Base-by-base conservation (phyloP, 2,329 filamentous ascomycete genomes). In the Tympanopsis confertula region DNA sequence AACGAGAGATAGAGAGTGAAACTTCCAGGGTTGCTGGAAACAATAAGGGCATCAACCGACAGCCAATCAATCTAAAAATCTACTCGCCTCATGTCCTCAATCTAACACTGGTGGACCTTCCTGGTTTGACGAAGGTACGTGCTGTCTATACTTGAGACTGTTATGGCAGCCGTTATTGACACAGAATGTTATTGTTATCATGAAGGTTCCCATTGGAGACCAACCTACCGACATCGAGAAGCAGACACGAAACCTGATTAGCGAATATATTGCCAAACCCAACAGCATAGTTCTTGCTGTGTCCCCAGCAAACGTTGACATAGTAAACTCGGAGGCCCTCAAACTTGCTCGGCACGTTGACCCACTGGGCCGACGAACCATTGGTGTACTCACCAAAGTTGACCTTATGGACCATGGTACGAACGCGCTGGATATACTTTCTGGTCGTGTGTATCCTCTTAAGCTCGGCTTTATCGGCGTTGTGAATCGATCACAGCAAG, bases 341-440 rank as follows among this genome's bases (percentile, higher is more conserved):
- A 98, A 98, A 63, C 80, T 98, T 44, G 91, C 91, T 42, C 82
- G 91, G 38, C 86, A 96, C 76, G 91, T 98, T 39, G 91, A 98
- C 59, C 83, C 91, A 2, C 80, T 94, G 59, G 91, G 91, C 45
- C 79, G 86, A 59, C 78, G 91, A 56, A 98, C 91, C 14, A 96
- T 98, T 53, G 91, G 91, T 52, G 89, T 98, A 40, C 71, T 98
- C 42, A 98, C 91, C 42, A 98, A 98, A 65, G 69, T 98, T 45
- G 91, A 98, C 57, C 68, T 98, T 40, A 98, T 98, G 91, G 91
- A 98, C 54, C 89, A 98, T 54, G 91, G 91, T 44, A 98, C 91
- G 40, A 96, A 98, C 53, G 91, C 91, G 13, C 71, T 98, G 49
- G 91, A 98, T 53, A 98, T 98, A 48, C 71, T 98, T 14, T 93